phyloP scores from a whole-genome alignment of 441 rosid genomes.

The Bocquillonia castaneifolia region DNA sequence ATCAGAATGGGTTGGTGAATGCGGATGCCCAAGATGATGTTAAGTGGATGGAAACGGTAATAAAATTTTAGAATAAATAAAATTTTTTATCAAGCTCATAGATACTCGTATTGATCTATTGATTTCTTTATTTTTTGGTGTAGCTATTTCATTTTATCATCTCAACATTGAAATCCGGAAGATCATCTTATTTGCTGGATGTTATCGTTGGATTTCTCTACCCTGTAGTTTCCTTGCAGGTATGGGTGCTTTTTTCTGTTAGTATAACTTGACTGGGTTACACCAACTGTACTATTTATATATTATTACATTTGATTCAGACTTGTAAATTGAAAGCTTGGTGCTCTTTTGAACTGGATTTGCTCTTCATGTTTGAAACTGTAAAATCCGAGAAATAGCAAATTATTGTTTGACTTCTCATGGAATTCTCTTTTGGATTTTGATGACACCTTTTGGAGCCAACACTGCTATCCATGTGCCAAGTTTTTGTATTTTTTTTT shows the following conservation, averaged over 20 bases:
- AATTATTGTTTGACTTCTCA: not conserved
- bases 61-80: constrained; percentile 19
- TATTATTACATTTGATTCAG: constrained; percentile 1
- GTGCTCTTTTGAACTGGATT: not conserved
- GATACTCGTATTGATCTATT: constrained; percentile 18
- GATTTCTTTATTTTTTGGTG: constrained; percentile 17
- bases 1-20: constrained; percentile 48
- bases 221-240: constrained; percentile 94
- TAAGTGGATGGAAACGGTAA: constrained; percentile 99
- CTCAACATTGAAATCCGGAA: constrained; percentile 88
- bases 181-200: constrained; percentile 87
- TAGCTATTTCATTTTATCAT: constrained; percentile 90
- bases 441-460: not conserved
- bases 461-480: not conserved
- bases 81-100: constrained; percentile 6
- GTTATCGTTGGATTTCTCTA: constrained; percentile 68
- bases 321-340: not conserved
- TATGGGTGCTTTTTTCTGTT: constrained; percentile 31
- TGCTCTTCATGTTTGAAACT: not conserved
- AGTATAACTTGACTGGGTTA: constrained; percentile 1
- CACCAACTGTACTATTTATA: not conserved
- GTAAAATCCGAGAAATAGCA: not conserved
- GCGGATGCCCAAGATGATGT: constrained; percentile 72
- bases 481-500: no score
- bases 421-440: constrained; percentile 2